Conservation (phyloP, 129 eudicot genomes). For the Escallonia herrerae region DNA sequence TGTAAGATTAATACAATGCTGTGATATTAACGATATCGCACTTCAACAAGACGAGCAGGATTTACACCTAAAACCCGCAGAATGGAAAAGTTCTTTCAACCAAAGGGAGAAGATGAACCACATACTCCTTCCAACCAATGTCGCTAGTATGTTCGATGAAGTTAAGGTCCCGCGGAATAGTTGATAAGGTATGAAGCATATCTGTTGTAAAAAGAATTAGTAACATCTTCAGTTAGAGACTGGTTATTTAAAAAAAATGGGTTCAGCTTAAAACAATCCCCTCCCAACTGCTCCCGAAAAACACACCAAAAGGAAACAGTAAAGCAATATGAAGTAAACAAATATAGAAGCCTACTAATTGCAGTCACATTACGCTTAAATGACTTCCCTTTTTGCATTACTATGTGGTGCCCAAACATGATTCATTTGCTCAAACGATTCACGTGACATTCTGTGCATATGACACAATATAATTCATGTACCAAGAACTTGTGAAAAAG, state of each 20-base stretch:
- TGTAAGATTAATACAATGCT: conserved; percentile 12
- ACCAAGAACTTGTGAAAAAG: too few relatives aligned
- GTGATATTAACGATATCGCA: not conserved
- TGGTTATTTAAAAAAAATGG: too few relatives aligned
- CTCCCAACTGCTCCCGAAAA: not conserved
- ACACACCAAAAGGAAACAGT: conserved; percentile 7
- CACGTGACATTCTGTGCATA: too few relatives aligned
- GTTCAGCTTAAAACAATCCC: too few relatives aligned
- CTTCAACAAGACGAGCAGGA: not conserved
- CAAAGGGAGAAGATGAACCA: not conserved
- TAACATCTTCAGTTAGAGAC: too few relatives aligned
- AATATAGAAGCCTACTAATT: too few relatives aligned
- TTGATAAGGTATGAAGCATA: conserved; percentile 21
- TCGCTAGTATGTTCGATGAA: conserved; percentile 33
- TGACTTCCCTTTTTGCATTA: too few relatives aligned
- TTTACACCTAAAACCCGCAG: too few relatives aligned
- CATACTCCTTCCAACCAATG: conserved; percentile 26
- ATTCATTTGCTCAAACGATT: too few relatives aligned
- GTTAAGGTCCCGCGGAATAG: conserved; percentile 20
- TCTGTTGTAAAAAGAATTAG: not conserved
- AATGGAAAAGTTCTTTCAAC: not conserved
- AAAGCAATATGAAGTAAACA: not conserved
- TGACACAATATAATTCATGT: too few relatives aligned
- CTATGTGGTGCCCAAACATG: too few relatives aligned
- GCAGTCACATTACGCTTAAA: too few relatives aligned